Conservation (phyloP, 225 moss, liverwort and hornwort genomes). For the Bryoerythrophyllum caledonicum region DNA sequence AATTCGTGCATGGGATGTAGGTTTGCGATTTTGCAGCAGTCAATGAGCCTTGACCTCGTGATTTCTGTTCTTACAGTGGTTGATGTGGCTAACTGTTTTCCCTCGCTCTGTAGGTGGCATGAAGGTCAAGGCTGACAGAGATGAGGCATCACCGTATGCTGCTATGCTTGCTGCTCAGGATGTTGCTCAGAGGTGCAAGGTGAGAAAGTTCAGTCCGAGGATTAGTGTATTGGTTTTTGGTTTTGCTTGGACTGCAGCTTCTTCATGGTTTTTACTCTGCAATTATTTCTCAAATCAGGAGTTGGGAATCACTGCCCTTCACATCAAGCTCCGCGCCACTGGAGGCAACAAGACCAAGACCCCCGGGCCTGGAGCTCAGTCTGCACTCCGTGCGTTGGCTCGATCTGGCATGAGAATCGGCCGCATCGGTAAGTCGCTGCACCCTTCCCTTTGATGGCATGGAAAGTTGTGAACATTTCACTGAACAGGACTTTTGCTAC, state of each 20-base stretch:
- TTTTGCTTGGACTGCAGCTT: neutral
- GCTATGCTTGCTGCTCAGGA: conserved; percentile 95
- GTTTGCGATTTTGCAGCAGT: neutral
- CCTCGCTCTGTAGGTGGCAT: conserved; percentile 59
- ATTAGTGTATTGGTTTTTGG: too few species aligned
- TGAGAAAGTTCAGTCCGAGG: neutral
- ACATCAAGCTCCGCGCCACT: conserved; percentile 88
- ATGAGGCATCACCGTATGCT: conserved; percentile 89
- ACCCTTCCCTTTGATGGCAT: fast-evolving
- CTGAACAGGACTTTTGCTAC: neutral
- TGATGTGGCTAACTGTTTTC: too few species aligned
- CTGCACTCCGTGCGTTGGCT: conserved; percentile 82
- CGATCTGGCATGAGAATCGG: conserved; percentile 91
- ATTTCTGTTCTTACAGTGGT: too few species aligned
- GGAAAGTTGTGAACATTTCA: fast-evolving
- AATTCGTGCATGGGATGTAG: neutral
- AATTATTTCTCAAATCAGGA: conserved; percentile 37
- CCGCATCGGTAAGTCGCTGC: conserved; percentile 54
- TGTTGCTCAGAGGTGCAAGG: conserved; percentile 81
- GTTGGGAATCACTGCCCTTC: conserved; percentile 85
- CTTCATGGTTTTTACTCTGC: neutral
- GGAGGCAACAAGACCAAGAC: conserved; percentile 93
- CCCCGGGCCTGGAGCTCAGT: conserved; percentile 87
- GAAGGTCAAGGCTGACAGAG: conserved; percentile 91
- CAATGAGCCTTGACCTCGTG: neutral